Conservation (phyloP, 352 stramenopile species). For the Globisporangium barbulae region DNA sequence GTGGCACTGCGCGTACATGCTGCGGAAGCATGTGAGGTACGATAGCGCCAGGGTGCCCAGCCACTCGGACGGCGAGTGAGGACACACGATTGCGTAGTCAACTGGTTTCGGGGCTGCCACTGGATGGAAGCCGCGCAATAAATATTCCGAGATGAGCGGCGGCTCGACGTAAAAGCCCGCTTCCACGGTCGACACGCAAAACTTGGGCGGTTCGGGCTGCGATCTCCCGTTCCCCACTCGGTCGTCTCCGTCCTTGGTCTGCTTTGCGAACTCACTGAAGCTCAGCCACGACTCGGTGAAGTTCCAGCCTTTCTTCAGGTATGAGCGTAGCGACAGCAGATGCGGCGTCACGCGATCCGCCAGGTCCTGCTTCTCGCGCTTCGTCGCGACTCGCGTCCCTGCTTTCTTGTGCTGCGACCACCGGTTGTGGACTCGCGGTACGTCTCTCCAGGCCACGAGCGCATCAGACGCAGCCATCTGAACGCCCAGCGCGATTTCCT, state of each 20-base stretch:
- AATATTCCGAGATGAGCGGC: constrained; percentile 66
- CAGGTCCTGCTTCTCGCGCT: constrained; percentile 32
- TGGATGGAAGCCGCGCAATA: constrained; percentile 68
- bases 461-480: constrained; percentile 47
- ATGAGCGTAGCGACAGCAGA: constrained; percentile 29
- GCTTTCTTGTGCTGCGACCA: constrained; percentile 28
- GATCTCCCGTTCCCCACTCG: neutral
- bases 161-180: constrained; percentile 49
- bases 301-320: constrained; percentile 18
- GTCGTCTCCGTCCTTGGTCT: constrained; percentile 12
- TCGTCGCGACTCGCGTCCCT: constrained; percentile 22
- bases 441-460: constrained; percentile 41
- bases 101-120: constrained; percentile 58
- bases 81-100: constrained; percentile 74
- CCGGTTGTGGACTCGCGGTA: constrained; percentile 19
- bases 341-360: constrained; percentile 35
- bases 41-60: constrained; percentile 63
- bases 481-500: constrained; percentile 48
- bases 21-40: constrained; percentile 69
- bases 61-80: constrained; percentile 67
- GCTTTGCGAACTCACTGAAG: constrained; percentile 30
- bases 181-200: constrained; percentile 57
- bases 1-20: constrained; percentile 62
- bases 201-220: constrained; percentile 19
- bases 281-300: constrained; percentile 30